These are phyloP conservation scores for Mycena citricolor DNA, from an alignment of 1,284 basidiomycete species.

Conservation along the genomic window DNA sequence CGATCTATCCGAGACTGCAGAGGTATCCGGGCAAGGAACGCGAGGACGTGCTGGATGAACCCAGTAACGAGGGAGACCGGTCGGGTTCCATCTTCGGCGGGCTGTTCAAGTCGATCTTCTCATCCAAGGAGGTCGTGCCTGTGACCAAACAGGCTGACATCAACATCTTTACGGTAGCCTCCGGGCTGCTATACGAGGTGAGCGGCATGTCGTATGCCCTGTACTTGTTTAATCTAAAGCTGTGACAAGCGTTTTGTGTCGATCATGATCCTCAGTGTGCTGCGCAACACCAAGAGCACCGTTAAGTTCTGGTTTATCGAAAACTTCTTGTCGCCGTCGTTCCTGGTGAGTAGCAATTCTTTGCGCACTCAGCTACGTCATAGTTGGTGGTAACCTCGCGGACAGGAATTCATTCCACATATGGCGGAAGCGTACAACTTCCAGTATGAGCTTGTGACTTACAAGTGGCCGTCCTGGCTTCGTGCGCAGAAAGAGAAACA, in stretches of 20 bases:
- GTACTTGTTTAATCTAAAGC: too few relatives aligned
- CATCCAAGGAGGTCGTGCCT: slow-evolving; percentile 23
- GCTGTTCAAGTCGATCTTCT: slow-evolving; percentile 57
- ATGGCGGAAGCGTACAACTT: slow-evolving; percentile 89
- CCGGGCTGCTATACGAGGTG: slow-evolving; percentile 94
- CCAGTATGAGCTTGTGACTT: slow-evolving; percentile 95
- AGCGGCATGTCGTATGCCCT: too few relatives aligned
- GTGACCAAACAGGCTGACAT: slow-evolving; percentile 74
- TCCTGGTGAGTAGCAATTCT: slow-evolving; percentile 61
- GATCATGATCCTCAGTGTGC: slow-evolving; percentile 96
- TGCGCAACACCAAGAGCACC: slow-evolving; percentile 87
- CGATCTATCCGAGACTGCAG: slow-evolving; percentile 79
- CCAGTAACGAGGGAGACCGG: slow-evolving; percentile 33
- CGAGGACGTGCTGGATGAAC: slow-evolving; percentile 73
- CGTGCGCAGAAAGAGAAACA: slow-evolving; percentile 97
- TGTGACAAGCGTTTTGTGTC: slow-evolving; percentile 89
- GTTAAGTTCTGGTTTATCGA: slow-evolving; percentile 99
- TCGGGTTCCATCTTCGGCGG: too few relatives aligned
- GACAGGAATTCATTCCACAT: slow-evolving; percentile 90
- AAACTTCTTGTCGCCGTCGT: slow-evolving; percentile 97
- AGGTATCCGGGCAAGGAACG: slow-evolving; percentile 77
- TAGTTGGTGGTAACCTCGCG: too few relatives aligned
- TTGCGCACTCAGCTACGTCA: slow-evolving; percentile 1
- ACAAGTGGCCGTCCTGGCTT: slow-evolving; percentile 99
- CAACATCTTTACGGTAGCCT: slow-evolving; percentile 99